A percentile compares a stretch with the other conserved stretches of the same genome.
phyloP scores from a whole-genome alignment of 768 basidiomycete genomes.

The Kwoniella botswanensis region DNA sequence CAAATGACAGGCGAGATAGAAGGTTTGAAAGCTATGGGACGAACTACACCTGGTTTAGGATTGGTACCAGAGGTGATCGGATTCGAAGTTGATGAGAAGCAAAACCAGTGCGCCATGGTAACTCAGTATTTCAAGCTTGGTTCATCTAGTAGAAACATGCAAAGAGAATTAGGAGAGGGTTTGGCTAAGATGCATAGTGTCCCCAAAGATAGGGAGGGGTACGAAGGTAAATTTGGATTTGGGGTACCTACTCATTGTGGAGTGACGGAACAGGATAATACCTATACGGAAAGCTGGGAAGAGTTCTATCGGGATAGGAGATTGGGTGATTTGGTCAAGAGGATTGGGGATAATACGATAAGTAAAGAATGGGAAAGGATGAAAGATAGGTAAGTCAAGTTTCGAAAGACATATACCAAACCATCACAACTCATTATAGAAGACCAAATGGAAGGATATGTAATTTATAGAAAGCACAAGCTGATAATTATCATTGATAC shows the following conservation, averaged over 20 bases:
- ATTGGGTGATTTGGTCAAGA: constrained; percentile 45
- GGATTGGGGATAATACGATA: constrained; percentile 43
- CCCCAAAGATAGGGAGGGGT: constrained; percentile 21
- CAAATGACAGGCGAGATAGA: constrained; percentile 32
- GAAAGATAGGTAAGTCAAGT: constrained; percentile 36
- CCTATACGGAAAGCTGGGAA: constrained; percentile 49
- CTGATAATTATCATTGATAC: no score
- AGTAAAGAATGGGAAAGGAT: constrained; percentile 38
- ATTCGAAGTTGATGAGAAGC: constrained; percentile 24
- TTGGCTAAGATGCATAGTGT: constrained; percentile 47
- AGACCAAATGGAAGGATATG: no score
- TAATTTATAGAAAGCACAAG: no score
- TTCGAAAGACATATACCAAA: no score
- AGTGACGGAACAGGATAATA: constrained; percentile 55
- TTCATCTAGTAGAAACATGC: constrained; percentile 2
- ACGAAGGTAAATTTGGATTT: constrained; percentile 44
- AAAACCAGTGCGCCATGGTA: constrained; percentile 40
- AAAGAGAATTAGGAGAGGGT: constrained; percentile 41
- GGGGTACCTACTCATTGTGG: constrained; percentile 52
- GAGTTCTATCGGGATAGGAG: constrained; percentile 50
- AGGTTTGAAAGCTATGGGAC: constrained; percentile 30
- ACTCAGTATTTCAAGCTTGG: constrained; percentile 44
- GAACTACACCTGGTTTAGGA: not conserved
- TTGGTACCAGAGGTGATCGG: constrained; percentile 35
- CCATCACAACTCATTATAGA: no score